Evolutionary conservation across 2,329 filamentous ascomycete species (phyloP).

Genomic region (Aspergillus quadricinctus): DNA sequence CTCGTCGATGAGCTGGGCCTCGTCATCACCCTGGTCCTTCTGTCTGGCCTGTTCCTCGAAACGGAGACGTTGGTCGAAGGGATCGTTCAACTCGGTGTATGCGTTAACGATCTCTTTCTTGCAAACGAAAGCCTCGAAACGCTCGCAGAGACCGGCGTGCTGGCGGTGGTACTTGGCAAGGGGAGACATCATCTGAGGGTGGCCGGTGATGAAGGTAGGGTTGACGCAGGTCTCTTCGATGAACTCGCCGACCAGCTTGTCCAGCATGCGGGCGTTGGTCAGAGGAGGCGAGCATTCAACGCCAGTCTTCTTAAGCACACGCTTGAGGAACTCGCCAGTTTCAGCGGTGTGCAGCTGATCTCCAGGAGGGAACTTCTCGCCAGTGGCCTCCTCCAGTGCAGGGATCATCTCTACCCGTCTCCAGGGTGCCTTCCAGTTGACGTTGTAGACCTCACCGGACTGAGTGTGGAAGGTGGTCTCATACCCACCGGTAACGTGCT

Average conservation of each 20-base stretch:
- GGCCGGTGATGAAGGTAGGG: constrained; percentile 86
- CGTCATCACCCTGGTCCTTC: constrained; percentile 95
- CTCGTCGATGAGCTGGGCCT: constrained; percentile 94
- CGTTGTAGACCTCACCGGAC: constrained; percentile 76
- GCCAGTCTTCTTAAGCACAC: constrained; percentile 80
- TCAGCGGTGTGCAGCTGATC: constrained; percentile 86
- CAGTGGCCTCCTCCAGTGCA: constrained; percentile 79
- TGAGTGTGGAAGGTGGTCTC: constrained; percentile 83
- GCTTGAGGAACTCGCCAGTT: constrained; percentile 82
- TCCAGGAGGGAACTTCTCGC: constrained; percentile 88
- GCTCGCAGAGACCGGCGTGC: constrained; percentile 81
- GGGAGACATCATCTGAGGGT: constrained; percentile 85
- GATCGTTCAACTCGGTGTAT: constrained; percentile 96
- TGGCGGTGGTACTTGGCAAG: constrained; percentile 91
- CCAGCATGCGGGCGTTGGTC: constrained; percentile 93
- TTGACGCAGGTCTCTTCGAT: constrained; percentile 92
- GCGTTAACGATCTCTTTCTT: constrained; percentile 97
- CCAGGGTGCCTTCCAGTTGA: constrained; percentile 98
- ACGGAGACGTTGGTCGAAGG: constrained; percentile 85
- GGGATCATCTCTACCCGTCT: constrained; percentile 93
- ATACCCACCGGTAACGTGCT: constrained; percentile 80
- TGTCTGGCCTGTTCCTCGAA: constrained; percentile 94
- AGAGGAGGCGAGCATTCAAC: constrained; percentile 85
- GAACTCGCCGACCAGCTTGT: constrained; percentile 90
- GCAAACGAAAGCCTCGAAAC: constrained; percentile 95